A percentile compares a stretch with the other conserved stretches of the same genome.
These are phyloP conservation scores for Lavandula angustifolia DNA, from an alignment of 257 asterid genomes.

Conservation along the genomic window DNA sequence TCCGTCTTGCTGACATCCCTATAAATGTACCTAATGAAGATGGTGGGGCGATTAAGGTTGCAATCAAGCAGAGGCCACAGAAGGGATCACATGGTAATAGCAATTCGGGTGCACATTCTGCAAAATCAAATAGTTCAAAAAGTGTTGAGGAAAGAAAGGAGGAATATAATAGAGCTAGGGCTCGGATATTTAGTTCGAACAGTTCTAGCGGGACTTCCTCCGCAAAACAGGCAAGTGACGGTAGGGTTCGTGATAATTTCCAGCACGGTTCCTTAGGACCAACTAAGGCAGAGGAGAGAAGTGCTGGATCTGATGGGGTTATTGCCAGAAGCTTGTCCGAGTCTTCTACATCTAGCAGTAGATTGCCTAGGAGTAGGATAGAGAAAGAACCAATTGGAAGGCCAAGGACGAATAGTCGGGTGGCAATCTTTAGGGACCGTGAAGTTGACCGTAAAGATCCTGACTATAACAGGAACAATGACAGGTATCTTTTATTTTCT, in stretches of 20 bases:
- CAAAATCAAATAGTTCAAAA: constrained; percentile 68
- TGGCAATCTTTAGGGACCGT: constrained; percentile 95
- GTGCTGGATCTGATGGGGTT: constrained; percentile 52
- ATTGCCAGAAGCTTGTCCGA: constrained; percentile 62
- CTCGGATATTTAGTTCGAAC: constrained; percentile 85
- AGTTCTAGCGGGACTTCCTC: constrained; percentile 56
- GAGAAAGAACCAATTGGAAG: constrained; percentile 80
- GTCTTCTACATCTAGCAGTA: constrained; percentile 67
- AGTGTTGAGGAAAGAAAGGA: constrained; percentile 98
- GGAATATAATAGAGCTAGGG: constrained; percentile 96
- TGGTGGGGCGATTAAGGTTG: constrained; percentile 54
- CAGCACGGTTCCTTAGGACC: constrained; percentile 55
- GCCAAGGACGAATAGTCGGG: constrained; percentile 63
- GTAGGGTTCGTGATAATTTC: constrained; percentile 58
- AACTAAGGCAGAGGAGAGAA: constrained; percentile 54
- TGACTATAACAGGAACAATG: constrained; percentile 89
- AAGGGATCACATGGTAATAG: constrained; percentile 54
- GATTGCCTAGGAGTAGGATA: constrained; percentile 68
- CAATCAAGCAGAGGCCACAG: constrained; percentile 96
- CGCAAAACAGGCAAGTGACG: constrained; percentile 61
- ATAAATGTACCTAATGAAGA: constrained; percentile 61
- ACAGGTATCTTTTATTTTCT: constrained; percentile 51
- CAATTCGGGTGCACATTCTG: constrained; percentile 48
- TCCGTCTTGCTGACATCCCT: constrained; percentile 76
- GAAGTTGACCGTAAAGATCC: constrained; percentile 95